phyloP scores from a whole-genome alignment of 257 asterid genomes.

The Henckelia pumila region DNA sequence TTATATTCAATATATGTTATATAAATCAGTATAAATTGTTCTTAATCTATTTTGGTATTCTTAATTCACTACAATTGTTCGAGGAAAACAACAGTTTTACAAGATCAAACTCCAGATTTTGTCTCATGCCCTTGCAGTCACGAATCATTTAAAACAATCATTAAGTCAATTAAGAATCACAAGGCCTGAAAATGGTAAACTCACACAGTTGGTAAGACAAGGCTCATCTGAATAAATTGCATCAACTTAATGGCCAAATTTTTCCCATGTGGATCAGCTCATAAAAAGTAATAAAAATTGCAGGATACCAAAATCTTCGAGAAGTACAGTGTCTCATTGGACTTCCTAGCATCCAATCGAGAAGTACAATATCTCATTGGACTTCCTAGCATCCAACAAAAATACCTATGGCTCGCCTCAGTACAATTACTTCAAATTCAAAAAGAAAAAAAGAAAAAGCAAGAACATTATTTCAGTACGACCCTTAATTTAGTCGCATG shows the following conservation, averaged over 20 bases:
- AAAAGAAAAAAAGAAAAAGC: neutral
- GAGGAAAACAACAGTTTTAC: too few species aligned
- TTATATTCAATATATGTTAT: too few species aligned
- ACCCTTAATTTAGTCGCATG: neutral
- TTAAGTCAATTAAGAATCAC: constrained; percentile 12
- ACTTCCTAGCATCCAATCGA: too few species aligned
- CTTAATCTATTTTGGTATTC: too few species aligned
- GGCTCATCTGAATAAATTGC: neutral
- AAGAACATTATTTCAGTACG: neutral
- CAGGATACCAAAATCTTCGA: neutral
- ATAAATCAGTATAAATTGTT: too few species aligned
- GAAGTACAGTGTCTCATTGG: neutral
- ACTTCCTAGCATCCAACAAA: neutral
- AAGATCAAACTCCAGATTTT: neutral
- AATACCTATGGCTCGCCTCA: neutral
- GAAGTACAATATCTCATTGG: neutral
- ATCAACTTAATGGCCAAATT: neutral
- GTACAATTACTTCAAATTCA: neutral
- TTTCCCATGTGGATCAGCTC: neutral
- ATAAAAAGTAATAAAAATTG: neutral
- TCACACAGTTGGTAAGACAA: neutral
- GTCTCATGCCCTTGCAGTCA: neutral
- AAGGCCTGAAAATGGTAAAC: neutral
- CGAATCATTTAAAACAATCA: constrained; percentile 4
- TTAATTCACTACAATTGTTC: too few species aligned